Conservation (phyloP, 2,329 filamentous ascomycete genomes). For the Colletotrichum plurivorum region DNA sequence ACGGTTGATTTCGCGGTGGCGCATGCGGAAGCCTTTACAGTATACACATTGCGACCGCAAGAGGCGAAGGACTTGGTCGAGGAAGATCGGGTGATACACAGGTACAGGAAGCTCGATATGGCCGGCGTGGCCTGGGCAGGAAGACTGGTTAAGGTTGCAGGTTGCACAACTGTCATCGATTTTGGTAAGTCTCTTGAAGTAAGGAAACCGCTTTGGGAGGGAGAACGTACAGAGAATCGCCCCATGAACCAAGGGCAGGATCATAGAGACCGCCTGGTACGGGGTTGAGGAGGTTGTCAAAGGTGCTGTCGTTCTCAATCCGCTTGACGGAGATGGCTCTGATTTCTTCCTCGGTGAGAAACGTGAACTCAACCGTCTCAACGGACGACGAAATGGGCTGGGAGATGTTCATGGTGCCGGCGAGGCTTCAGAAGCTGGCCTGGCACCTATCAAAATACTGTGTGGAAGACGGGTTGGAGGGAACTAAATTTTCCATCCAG, state of each 20-base stretch:
- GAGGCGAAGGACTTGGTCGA: constrained; percentile 90
- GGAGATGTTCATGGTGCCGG: constrained; percentile 75
- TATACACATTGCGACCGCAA: constrained; percentile 91
- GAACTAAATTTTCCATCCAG: constrained; percentile 36
- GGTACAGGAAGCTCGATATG: constrained; percentile 95
- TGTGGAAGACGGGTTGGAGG: constrained; percentile 23
- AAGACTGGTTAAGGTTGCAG: constrained; percentile 85
- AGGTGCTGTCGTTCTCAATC: constrained; percentile 94
- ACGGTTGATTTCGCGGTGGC: constrained; percentile 81
- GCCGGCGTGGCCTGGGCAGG: constrained; percentile 92
- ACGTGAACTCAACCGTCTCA: constrained; percentile 89
- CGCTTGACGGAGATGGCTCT: constrained; percentile 91
- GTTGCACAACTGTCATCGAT: constrained; percentile 81
- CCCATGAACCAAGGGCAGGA: constrained; percentile 89
- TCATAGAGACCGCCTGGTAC: constrained; percentile 94
- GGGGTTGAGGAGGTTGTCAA: constrained; percentile 91
- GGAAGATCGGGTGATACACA: constrained; percentile 96
- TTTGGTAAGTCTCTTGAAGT: constrained; percentile 38
- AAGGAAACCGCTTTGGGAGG: neutral
- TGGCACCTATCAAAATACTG: constrained; percentile 24
- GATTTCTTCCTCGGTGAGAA: constrained; percentile 87
- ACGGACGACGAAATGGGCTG: constrained; percentile 89
- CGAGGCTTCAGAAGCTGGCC: constrained; percentile 28
- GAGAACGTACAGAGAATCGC: constrained; percentile 80
- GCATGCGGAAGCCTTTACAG: constrained; percentile 88